Conservation (phyloP, 2,329 filamentous ascomycete species). For the Colletotrichum agaves region DNA sequence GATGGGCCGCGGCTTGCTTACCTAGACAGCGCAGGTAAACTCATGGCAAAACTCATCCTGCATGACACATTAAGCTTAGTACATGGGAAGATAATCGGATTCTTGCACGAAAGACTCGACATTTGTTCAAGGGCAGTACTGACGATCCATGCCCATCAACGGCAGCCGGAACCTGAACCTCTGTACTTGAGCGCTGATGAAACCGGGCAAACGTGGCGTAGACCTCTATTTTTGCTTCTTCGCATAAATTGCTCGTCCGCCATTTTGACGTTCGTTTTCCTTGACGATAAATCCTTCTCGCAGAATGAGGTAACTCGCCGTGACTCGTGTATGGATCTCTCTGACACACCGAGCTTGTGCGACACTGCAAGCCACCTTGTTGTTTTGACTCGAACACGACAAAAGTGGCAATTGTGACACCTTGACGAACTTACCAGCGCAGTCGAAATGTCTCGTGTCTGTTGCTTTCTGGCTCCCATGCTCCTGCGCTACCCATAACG, state of each 20-base stretch:
- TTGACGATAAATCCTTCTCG: background rate
- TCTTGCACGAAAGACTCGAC: background rate
- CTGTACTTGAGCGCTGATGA: constrained; percentile 28
- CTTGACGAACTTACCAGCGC: constrained; percentile 17
- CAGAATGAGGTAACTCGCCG: background rate
- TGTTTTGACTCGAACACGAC: constrained; percentile 10
- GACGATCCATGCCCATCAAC: background rate
- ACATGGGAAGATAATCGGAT: too few relatives aligned
- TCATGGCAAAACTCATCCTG: too few relatives aligned
- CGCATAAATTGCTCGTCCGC: background rate
- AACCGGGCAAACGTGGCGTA: constrained; percentile 31
- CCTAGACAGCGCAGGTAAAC: too few relatives aligned
- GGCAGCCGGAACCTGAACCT: background rate
- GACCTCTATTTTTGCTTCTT: constrained; percentile 12
- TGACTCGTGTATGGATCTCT: constrained; percentile 7
- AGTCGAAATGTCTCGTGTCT: constrained; percentile 7
- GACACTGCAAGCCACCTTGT: constrained; percentile 14
- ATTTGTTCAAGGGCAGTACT: background rate
- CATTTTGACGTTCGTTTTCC: constrained; percentile 4
- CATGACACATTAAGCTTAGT: too few relatives aligned
- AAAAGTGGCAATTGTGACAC: constrained; percentile 12
- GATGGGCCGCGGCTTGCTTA: background rate
- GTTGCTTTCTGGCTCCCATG: constrained; percentile 12
- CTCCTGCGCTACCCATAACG: constrained; percentile 16
- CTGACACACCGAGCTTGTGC: background rate